Conservation (phyloP, 768 basidiomycete species). For the Agrocybe praecox region DNA sequence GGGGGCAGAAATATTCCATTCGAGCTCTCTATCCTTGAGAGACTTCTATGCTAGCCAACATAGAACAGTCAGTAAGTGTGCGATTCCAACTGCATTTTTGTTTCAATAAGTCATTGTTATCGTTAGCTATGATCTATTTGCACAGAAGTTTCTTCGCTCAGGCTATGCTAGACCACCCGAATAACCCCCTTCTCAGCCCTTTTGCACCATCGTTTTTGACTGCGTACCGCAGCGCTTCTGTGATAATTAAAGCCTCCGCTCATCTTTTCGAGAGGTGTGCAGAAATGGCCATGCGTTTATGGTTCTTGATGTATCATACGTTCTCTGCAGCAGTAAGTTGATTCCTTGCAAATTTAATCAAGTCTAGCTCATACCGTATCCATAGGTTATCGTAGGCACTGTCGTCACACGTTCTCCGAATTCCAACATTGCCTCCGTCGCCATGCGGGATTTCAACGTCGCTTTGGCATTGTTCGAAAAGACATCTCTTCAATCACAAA, state of each 20-base stretch:
- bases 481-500: slow-evolving; percentile 43
- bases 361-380: neutral
- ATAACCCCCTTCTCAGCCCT: slow-evolving; percentile 54
- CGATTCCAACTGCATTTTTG: slow-evolving; percentile 22
- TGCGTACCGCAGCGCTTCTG: slow-evolving; percentile 52
- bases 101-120: neutral
- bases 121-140: slow-evolving; percentile 51
- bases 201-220: slow-evolving; percentile 61
- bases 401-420: slow-evolving; percentile 60
- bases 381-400: slow-evolving; percentile 58
- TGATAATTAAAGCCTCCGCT: slow-evolving; percentile 50
- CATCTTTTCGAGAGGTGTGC: slow-evolving; percentile 52
- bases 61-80: slow-evolving; percentile 53
- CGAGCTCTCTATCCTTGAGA: slow-evolving; percentile 50
- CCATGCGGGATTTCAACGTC: slow-evolving; percentile 48
- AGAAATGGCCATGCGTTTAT: slow-evolving; percentile 49
- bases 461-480: slow-evolving; percentile 50
- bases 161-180: slow-evolving; percentile 54
- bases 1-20: slow-evolving; percentile 49
- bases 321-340: slow-evolving; percentile 49
- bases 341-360: neutral
- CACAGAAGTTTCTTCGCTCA: slow-evolving; percentile 62
- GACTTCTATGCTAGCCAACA: slow-evolving; percentile 60
- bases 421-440: slow-evolving; percentile 49
- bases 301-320: slow-evolving; percentile 52